These are phyloP conservation scores for Liquidambar formosana DNA, from an alignment of 164 flowering plant genomes.

Conservation along the genomic window DNA sequence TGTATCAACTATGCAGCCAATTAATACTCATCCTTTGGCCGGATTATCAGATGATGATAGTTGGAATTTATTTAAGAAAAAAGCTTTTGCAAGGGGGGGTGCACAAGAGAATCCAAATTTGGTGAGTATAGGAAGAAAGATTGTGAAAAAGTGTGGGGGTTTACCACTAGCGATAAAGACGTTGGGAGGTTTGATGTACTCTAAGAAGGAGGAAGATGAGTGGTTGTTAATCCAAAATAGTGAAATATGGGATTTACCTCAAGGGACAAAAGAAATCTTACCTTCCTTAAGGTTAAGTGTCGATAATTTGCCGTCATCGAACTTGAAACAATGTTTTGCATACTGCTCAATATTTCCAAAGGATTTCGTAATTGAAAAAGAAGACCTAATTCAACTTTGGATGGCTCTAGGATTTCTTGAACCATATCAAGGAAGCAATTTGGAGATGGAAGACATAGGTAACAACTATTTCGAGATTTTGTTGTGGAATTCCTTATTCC, in stretches of 20 bases:
- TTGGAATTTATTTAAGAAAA: background rate
- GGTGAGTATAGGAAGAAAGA: background rate
- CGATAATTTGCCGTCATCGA: background rate
- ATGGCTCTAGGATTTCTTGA: too few species aligned
- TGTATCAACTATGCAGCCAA: background rate
- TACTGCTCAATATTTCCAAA: background rate
- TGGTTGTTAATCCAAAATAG: background rate
- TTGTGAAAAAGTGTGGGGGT: background rate
- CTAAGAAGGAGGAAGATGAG: background rate
- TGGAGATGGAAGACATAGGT: too few species aligned
- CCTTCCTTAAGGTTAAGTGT: background rate
- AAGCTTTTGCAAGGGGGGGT: background rate
- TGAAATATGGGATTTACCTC: background rate
- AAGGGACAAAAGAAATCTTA: background rate
- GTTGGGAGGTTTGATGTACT: background rate
- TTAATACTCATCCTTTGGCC: background rate
- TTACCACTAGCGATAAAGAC: constrained; percentile 10
- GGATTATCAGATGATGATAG: constrained; percentile 5
- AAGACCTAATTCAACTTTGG: too few species aligned
- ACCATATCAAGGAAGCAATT: too few species aligned
- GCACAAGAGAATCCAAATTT: background rate
- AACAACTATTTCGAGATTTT: too few species aligned
- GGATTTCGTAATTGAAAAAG: too few species aligned
- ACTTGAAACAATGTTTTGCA: background rate
- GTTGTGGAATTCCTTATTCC: too few species aligned